Conservation (phyloP, 331 rosid species). For the Prunus yedoensis region DNA sequence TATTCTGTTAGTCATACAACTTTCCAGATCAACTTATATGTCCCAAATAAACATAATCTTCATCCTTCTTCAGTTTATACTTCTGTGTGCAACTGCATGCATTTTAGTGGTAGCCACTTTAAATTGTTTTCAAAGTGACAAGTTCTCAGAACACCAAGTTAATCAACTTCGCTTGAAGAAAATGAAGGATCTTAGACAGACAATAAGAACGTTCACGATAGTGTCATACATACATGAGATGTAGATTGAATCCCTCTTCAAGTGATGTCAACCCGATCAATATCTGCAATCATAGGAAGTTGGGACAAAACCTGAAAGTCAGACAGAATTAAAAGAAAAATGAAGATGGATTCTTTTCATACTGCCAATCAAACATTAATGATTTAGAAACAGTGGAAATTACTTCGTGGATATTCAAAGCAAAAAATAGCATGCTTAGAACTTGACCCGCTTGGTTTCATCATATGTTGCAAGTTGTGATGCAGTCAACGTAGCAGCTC, state of each 20-base stretch:
- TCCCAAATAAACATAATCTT: neutral
- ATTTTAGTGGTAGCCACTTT: neutral
- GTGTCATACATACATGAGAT: constrained; percentile 68
- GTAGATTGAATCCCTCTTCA: constrained; percentile 75
- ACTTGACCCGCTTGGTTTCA: constrained; percentile 88
- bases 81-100: neutral
- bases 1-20: neutral
- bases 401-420: constrained; percentile 37
- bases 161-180: constrained; percentile 24
- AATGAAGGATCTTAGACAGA: neutral
- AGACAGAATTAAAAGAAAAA: neutral
- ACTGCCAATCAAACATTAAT: constrained; percentile 16
- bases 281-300: constrained; percentile 53
- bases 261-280: constrained; percentile 61
- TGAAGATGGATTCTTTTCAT: constrained; percentile 6
- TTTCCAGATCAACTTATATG: constrained; percentile 4
- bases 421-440: constrained; percentile 48
- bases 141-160: constrained; percentile 11
- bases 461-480: constrained; percentile 91
- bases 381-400: constrained; percentile 36
- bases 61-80: neutral
- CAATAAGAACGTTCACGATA: constrained; percentile 16
- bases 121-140: neutral
- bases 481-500: constrained; percentile 94
- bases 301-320: constrained; percentile 14